Percentiles rank a stretch among this genome's conserved stretches.
Evolutionary conservation across 768 basidiomycete species (phyloP).

Genomic region (Russula virescens): DNA sequence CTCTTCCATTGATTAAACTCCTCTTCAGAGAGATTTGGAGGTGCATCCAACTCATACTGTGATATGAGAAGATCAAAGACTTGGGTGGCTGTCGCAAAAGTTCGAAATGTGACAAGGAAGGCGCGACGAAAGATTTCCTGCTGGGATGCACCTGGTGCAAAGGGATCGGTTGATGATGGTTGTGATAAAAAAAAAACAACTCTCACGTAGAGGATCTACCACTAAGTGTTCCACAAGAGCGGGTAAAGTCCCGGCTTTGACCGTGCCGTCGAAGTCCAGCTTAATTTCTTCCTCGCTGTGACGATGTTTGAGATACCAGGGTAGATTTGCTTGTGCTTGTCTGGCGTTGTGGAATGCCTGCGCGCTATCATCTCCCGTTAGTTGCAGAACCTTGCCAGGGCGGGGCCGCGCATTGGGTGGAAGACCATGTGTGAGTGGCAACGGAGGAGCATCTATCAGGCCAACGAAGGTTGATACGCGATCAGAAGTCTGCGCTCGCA

Average conservation of each 20-base stretch:
- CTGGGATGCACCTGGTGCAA: conserved; percentile 23
- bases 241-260: conserved; percentile 61
- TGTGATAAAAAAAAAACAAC: not conserved
- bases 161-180: not conserved
- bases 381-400: conserved; percentile 35
- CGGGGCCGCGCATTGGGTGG: conserved; percentile 20
- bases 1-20: conserved; percentile 64
- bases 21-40: conserved; percentile 39
- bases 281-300: conserved; percentile 56
- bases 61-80: conserved; percentile 65
- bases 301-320: conserved; percentile 58
- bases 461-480: conserved; percentile 1
- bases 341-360: conserved; percentile 38
- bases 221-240: conserved; percentile 72
- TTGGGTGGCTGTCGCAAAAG: conserved; percentile 64
- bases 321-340: conserved; percentile 34
- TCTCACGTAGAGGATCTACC: conserved; percentile 54
- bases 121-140: conserved; percentile 42
- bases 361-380: conserved; percentile 41
- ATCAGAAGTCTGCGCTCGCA: conserved; percentile 12
- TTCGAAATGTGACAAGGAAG: conserved; percentile 82
- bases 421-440: not conserved
- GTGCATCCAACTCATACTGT: conserved; percentile 51
- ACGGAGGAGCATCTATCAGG: not conserved
- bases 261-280: conserved; percentile 55